These are phyloP conservation scores for Suillus luteus DNA, from an alignment of 768 basidiomycete species.

Conservation along the genomic window DNA sequence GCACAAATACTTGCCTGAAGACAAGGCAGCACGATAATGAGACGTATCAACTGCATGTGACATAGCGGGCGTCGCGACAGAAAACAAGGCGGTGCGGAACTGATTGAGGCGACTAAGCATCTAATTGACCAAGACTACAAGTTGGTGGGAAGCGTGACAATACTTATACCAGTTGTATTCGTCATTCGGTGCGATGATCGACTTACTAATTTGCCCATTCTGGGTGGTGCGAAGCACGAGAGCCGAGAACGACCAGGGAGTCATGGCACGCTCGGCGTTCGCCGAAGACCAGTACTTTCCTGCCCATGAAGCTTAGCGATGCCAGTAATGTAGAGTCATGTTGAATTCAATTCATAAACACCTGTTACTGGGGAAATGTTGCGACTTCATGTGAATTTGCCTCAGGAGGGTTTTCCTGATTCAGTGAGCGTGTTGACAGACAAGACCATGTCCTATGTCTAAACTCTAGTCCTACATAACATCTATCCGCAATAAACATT, in stretches of 20 bases:
- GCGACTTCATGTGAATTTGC: too few relatives aligned
- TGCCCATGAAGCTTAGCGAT: too few relatives aligned
- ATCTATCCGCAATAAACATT: slow-evolving; percentile 25
- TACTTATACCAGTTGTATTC: background rate
- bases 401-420: too few relatives aligned
- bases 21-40: slow-evolving; percentile 43
- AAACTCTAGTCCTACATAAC: background rate
- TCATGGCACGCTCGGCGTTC: too few relatives aligned
- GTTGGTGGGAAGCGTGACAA: slow-evolving; percentile 3
- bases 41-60: slow-evolving; percentile 37
- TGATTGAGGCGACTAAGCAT: slow-evolving; percentile 32
- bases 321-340: too few relatives aligned
- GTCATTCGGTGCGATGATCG: background rate
- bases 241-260: too few relatives aligned
- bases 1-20: slow-evolving; percentile 28
- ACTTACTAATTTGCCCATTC: too few relatives aligned
- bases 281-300: too few relatives aligned
- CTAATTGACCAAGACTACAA: background rate
- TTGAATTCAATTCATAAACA: too few relatives aligned
- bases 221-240: too few relatives aligned
- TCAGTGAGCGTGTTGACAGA: background rate
- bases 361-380: too few relatives aligned
- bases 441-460: background rate
- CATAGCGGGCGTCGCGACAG: slow-evolving; percentile 23
- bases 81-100: slow-evolving; percentile 23